phyloP scores from a whole-genome alignment of 345 rosid genomes.

The Lenwebbia sp. region DNA sequence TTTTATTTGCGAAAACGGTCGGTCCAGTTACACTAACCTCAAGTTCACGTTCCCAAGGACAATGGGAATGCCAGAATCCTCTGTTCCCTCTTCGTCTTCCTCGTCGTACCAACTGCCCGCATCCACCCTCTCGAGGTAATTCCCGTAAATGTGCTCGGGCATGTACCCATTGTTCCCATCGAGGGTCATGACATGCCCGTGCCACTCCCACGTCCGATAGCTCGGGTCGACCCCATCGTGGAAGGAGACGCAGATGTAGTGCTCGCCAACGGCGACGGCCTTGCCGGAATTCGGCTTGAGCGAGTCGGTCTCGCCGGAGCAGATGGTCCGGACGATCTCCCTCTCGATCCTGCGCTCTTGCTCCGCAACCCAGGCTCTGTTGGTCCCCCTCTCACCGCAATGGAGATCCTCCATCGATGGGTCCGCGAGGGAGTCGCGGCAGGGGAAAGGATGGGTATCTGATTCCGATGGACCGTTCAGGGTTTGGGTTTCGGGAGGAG shows the following conservation, averaged over 20 bases:
- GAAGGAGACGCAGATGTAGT: slow-evolving; percentile 73
- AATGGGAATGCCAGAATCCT: slow-evolving; percentile 5
- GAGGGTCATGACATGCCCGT: slow-evolving; percentile 85
- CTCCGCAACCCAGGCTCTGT: slow-evolving; percentile 32
- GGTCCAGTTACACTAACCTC: neutral
- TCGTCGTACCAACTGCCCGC: slow-evolving; percentile 16
- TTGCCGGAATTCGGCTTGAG: slow-evolving; percentile 88
- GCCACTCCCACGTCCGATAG: slow-evolving; percentile 99
- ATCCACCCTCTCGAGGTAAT: slow-evolving; percentile 78
- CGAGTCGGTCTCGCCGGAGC: slow-evolving; percentile 50
- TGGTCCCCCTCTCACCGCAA: neutral
- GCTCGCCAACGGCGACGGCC: slow-evolving; percentile 76
- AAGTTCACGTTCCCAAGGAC: neutral
- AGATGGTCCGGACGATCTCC: slow-evolving; percentile 55
- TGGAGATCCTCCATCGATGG: neutral
- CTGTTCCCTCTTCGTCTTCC: slow-evolving; percentile 31
- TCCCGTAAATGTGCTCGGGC: slow-evolving; percentile 89
- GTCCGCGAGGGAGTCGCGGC: neutral
- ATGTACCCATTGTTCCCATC: slow-evolving; percentile 72
- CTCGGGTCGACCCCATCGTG: slow-evolving; percentile 71
- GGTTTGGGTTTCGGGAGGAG: neutral
- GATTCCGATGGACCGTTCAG: neutral
- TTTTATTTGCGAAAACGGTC: neutral
- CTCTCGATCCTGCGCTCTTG: slow-evolving; percentile 81
- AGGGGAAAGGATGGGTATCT: neutral